These are phyloP conservation scores for Colletotrichum tofieldiae DNA, from an alignment of 2,329 filamentous ascomycete species.

Conservation along the genomic window DNA sequence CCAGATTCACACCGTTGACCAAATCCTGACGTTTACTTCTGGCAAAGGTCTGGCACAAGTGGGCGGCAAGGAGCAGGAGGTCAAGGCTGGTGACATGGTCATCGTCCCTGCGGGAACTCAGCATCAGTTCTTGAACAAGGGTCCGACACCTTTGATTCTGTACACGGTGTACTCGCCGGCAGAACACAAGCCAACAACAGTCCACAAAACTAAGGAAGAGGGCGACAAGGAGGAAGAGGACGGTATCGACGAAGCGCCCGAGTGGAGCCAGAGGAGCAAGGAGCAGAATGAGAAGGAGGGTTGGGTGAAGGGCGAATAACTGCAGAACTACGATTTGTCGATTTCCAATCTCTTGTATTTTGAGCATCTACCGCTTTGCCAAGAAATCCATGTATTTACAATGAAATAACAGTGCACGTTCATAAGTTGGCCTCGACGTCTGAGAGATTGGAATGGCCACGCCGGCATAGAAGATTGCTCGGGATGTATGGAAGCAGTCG, in stretches of 20 bases:
- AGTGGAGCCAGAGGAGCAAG: constrained; percentile 72
- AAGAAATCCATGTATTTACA: too few species aligned
- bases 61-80: constrained; percentile 69
- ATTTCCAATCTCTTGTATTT: neutral
- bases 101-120: constrained; percentile 75
- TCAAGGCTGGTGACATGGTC: constrained; percentile 56
- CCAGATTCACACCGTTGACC: constrained; percentile 71
- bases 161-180: constrained; percentile 76
- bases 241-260: constrained; percentile 72
- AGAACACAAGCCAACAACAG: constrained; percentile 72
- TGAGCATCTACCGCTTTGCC: neutral
- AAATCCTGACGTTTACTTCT: constrained; percentile 75
- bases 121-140: constrained; percentile 77
- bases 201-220: constrained; percentile 75
- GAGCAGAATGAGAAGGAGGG: constrained; percentile 71
- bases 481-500: too few species aligned
- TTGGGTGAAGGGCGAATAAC: constrained; percentile 60
- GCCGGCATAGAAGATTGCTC: too few species aligned
- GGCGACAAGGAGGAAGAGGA: constrained; percentile 75
- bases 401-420: accelerated
- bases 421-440: too few species aligned
- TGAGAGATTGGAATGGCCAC: too few species aligned
- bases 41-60: constrained; percentile 72
- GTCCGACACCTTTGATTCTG: constrained; percentile 71
- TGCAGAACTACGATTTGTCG: too few species aligned